These are phyloP conservation scores for Butyriboletus appendiculatus DNA, from an alignment of 1,284 basidiomycete genomes.

Conservation along the genomic window DNA sequence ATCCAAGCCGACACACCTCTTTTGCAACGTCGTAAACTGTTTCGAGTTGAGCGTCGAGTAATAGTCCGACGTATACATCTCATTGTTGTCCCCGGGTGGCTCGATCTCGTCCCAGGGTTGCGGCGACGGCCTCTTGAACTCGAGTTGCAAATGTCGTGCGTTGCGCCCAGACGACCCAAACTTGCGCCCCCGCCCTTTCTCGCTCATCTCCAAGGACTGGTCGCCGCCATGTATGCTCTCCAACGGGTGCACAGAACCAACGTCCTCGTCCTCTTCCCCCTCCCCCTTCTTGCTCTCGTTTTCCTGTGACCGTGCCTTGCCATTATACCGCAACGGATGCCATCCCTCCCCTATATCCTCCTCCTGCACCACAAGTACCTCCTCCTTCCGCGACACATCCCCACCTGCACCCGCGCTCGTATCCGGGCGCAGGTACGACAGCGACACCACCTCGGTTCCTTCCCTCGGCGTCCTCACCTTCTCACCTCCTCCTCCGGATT, in stretches of 20 bases:
- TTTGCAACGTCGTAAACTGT: conserved; percentile 29
- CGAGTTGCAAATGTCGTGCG: conserved; percentile 30
- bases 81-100: conserved; percentile 46
- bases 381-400: conserved; percentile 14
- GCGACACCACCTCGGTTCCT: background rate
- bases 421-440: background rate
- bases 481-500: background rate
- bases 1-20: conserved; percentile 20
- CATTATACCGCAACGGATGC: conserved; percentile 22
- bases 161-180: conserved; percentile 19
- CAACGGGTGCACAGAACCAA: conserved; percentile 9
- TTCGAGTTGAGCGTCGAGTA: conserved; percentile 41
- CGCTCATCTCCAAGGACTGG: conserved; percentile 16
- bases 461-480: background rate
- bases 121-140: conserved; percentile 47
- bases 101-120: conserved; percentile 62
- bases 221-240: conserved; percentile 15
- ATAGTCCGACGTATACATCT: conserved; percentile 32
- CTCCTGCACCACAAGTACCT: conserved; percentile 26
- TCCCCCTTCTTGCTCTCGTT: conserved; percentile 1
- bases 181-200: conserved; percentile 21
- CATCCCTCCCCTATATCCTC: conserved; percentile 32
- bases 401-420: background rate
- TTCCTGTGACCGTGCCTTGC: conserved; percentile 12
- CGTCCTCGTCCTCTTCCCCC: conserved; percentile 16